Base-by-base conservation (phyloP, 805 yeast species). In the Yamadazyma phyllophila region DNA sequence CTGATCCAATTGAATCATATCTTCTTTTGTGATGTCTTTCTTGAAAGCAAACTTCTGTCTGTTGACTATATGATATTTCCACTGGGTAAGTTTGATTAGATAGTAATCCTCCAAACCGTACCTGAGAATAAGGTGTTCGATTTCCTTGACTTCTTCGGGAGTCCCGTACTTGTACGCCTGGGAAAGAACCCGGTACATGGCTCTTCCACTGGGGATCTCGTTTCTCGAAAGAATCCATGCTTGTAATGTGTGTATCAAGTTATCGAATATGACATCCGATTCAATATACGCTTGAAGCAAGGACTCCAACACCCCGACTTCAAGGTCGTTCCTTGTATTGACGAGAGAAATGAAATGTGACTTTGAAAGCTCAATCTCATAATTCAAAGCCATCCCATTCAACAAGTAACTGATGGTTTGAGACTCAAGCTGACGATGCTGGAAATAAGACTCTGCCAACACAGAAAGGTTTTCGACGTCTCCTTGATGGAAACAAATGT, bases 401-500 rank as follows among this genome's bases (percentile, higher is more conserved):
- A 71, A 46, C 5, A 60, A 52, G 45, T 67, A 65, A 24, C 63
- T 49, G 44, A 68, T 50, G 1, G 64, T 58, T 12, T 52, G 51
- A 2, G 65, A 47, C 47, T 63, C 54, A 34, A 62, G 55, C 10
- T 29, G 46, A 6, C 54, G 40, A n/a, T 44, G 41, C 37, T 41
- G 45, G 13, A 54, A 31, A 29, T 46, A 50, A 7, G 16, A 12
- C 7, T 44, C 47, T 4, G 46, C 20, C 13, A 47, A 29, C 2
- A 26, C 11, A 1, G n/a, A 11, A 6, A 43, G 33, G 7, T 57
- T 49, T 13, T 55, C 52, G 11, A 63, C 20, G 39, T 71, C 69
- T 37, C 66, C 64, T 52, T 53, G 53, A 52, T 71, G 72, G 50
- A 65, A 71, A 39, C 69, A 60, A 13, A 66, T 47, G 66, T 69